phyloP scores from a whole-genome alignment of 1,139 yeast genomes.

The Geotrichum carabidarum region DNA sequence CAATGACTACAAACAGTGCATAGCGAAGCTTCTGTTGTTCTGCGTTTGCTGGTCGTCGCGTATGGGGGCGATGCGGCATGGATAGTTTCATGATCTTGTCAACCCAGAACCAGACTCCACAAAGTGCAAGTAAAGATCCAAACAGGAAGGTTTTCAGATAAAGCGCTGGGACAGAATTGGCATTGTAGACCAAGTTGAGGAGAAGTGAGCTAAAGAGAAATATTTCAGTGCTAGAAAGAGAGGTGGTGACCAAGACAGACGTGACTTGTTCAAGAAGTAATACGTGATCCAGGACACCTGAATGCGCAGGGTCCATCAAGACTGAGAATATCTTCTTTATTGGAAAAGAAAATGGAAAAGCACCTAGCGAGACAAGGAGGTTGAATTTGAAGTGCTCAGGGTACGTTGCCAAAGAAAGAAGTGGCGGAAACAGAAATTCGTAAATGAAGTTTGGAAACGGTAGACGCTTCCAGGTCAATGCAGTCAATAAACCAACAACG shows the following conservation, averaged over 20 bases:
- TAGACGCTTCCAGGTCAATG: conserved; percentile 2
- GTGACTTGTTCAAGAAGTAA: background rate
- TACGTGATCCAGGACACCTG: conserved; percentile 1
- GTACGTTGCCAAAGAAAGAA: conserved; percentile 19
- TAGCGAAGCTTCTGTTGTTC: conserved; percentile 19
- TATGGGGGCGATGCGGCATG: conserved; percentile 23
- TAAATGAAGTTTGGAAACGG: conserved; percentile 8
- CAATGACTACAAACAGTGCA: conserved; percentile 19
- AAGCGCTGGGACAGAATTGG: conserved; percentile 5
- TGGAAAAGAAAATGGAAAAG: conserved; percentile 5
- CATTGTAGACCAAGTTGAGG: conserved; percentile 21
- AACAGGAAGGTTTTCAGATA: conserved; percentile 20
- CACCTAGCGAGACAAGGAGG: conserved; percentile 3
- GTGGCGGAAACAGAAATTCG: conserved; percentile 17
- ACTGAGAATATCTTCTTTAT: background rate
- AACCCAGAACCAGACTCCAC: conserved; percentile 23
- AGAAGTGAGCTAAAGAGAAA: conserved; percentile 26
- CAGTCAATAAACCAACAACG: background rate
- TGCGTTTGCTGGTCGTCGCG: conserved; percentile 23
- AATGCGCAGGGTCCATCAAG: background rate
- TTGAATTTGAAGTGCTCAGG: conserved; percentile 13
- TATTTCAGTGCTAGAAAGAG: conserved; percentile 27
- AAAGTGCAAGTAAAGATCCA: conserved; percentile 23
- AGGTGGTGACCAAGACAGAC: conserved; percentile 12
- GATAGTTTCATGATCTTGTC: conserved; percentile 22